phyloP scores from a whole-genome alignment of 2,329 filamentous ascomycete species.

The Aureobasidium lini region DNA sequence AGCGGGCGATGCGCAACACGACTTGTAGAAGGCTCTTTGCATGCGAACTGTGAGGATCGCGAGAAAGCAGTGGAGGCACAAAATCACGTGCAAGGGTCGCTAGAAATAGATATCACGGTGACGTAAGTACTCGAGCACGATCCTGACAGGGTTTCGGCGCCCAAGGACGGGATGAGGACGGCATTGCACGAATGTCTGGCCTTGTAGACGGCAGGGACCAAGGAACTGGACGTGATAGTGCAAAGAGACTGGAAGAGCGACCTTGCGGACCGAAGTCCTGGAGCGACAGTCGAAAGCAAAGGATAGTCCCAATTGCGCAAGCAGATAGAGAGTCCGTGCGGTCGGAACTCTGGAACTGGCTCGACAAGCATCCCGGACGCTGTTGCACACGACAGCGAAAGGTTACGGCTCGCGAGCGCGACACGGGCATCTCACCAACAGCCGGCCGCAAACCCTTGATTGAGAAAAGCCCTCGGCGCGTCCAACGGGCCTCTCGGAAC shows the following conservation, averaged over 20 bases:
- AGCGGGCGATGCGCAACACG: background rate
- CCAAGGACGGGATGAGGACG: background rate
- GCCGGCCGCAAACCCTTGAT: background rate
- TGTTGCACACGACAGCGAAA: background rate
- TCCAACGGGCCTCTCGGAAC: background rate
- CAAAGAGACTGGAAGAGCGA: too few relatives aligned
- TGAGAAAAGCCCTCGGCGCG: background rate
- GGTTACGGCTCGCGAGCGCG: background rate
- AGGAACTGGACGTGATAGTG: background rate
- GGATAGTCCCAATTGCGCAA: background rate
- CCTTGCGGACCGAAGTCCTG: too few relatives aligned
- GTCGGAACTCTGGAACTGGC: background rate
- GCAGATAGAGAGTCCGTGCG: background rate
- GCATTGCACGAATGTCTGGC: background rate
- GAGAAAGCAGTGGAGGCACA: background rate
- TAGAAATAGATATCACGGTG: background rate
- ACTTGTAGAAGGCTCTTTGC: too few relatives aligned
- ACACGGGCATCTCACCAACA: background rate
- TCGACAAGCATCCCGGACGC: constrained; percentile 1
- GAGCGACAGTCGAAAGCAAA: background rate
- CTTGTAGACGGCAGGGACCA: background rate
- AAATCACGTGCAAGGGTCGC: background rate
- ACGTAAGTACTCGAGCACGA: background rate
- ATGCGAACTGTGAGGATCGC: too few relatives aligned
- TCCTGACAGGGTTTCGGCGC: background rate